phyloP scores from a whole-genome alignment of 1,284 basidiomycete species.

The Austroboletus novae-zelandiae region DNA sequence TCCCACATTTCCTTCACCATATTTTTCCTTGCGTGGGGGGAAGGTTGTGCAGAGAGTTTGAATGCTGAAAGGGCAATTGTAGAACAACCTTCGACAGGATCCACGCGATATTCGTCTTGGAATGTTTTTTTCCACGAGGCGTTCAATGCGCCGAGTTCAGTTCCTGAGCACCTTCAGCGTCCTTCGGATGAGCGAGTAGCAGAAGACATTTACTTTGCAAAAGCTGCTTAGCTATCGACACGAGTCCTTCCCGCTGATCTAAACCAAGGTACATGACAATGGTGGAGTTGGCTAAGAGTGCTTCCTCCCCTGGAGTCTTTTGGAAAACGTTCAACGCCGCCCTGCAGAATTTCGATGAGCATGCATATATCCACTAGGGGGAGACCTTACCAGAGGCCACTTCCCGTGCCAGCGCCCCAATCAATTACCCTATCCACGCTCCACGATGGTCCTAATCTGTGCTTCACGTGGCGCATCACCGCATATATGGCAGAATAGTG shows the following conservation, averaged over 20 bases:
- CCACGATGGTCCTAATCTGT: constrained; percentile 59
- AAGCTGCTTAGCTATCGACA: constrained; percentile 62
- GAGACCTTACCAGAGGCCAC: constrained; percentile 63
- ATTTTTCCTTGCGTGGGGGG: constrained; percentile 58
- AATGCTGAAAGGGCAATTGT: constrained; percentile 86
- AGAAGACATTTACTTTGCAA: constrained; percentile 44
- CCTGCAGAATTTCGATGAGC: constrained; percentile 39
- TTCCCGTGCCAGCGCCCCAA: constrained; percentile 75
- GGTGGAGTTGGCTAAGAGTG: constrained; percentile 46
- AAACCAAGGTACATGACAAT: constrained; percentile 63
- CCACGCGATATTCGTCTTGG: constrained; percentile 44
- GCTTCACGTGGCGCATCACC: constrained; percentile 62
- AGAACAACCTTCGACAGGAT: constrained; percentile 39
- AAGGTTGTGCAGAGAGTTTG: constrained; percentile 72
- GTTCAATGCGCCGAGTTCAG: constrained; percentile 42
- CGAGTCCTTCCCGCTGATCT: constrained; percentile 69
- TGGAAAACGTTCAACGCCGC: constrained; percentile 67
- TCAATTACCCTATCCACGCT: constrained; percentile 60
- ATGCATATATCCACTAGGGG: constrained; percentile 1
- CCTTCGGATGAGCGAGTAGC: constrained; percentile 3
- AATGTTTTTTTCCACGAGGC: constrained; percentile 59
- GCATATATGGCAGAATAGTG: constrained; percentile 73
- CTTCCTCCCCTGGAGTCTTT: constrained; percentile 33
- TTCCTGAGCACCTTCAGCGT: constrained; percentile 38
- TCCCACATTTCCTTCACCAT: constrained; percentile 87